These are phyloP conservation scores for Trapa bicornis DNA, from an alignment of 345 rosid species.

Conservation along the genomic window DNA sequence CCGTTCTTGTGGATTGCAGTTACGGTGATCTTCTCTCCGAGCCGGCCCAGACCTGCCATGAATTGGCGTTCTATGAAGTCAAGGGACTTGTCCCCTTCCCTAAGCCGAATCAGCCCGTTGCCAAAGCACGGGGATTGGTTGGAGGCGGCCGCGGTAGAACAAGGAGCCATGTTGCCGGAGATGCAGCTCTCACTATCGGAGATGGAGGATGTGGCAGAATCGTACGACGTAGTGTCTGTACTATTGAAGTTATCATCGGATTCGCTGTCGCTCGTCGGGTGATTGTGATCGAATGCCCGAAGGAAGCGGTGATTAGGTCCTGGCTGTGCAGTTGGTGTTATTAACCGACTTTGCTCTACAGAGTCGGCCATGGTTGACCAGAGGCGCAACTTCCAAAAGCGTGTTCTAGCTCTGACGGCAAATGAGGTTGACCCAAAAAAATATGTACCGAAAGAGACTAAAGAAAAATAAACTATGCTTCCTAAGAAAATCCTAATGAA, in stretches of 20 bases:
- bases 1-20: slow-evolving; percentile 37
- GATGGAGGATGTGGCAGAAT: slow-evolving; percentile 16
- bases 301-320: not conserved
- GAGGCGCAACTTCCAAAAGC: not conserved
- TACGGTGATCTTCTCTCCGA: slow-evolving; percentile 24
- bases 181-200: slow-evolving; percentile 50
- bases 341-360: slow-evolving; percentile 2
- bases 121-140: slow-evolving; percentile 1
- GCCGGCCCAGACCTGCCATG: slow-evolving; percentile 25
- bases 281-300: slow-evolving; percentile 4
- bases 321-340: not conserved
- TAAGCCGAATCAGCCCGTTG: slow-evolving; percentile 24
- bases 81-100: slow-evolving; percentile 35
- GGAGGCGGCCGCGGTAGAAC: not conserved
- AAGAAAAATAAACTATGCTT: not conserved
- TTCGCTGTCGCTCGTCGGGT: slow-evolving; percentile 2
- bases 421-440: slow-evolving; percentile 2
- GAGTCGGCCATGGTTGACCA: slow-evolving; percentile 5
- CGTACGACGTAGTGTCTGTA: not conserved
- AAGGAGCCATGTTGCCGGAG: slow-evolving; percentile 11
- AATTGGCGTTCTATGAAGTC: slow-evolving; percentile 34
- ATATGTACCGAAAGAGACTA: not conserved
- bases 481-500: not conserved
- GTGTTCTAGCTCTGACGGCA: too few species aligned
- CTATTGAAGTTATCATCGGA: not conserved